Base-by-base conservation (phyloP, 805 yeast species). In the Clavispora santaluciae region DNA sequence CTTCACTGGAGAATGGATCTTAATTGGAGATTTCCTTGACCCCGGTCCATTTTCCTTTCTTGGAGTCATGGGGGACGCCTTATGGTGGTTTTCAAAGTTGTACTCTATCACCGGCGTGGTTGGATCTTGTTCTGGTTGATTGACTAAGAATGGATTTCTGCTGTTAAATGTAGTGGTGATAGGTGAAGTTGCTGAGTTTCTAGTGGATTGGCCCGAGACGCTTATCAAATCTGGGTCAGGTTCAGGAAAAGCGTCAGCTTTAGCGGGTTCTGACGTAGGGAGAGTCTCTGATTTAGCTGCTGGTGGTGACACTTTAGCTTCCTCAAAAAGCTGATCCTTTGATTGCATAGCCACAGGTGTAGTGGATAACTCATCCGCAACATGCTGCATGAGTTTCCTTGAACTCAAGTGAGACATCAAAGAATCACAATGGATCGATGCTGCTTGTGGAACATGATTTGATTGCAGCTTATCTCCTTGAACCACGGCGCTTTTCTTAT, bases 1-100 rank as follows among this genome's bases (percentile, higher is more conserved):
- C 42, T 56, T 60, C 22, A 66, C 52, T 1, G 74, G 73, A 5
- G 70, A 63, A 22, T 63, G 60, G 35, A 67, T 63, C 45, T 68
- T 68, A 24, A 68, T 67, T 3, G 70, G 67, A 4, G 53, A 46
- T 26, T 30, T 34, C 20, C 23, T 33, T 11, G 22, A 23, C 16
- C 28, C 28, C 8, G 30, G 18, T 3, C 20, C 20, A 7, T 4
- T n/a, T 4, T 20, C 16, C 25, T 36, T 36, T 9, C 7, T 11
- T 6, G 38, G 38, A 2, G 33, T 18, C 8, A 17, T 26, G 12
- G 38, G 38, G 8, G 16, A 8, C 3, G 3, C 31, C 3, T 15
- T 28, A 28, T 18, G 11, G 20, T 8, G 29, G 6, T 5, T 5
- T 7, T 7, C 18, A 9, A 12, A 5, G 1, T 5, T 15, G 31